Evolutionary conservation across 192 early-diverging fungal genomes (phyloP), one percentile per base, ranked within the genome.

Genomic region (Backusella mclennaniae): DNA sequence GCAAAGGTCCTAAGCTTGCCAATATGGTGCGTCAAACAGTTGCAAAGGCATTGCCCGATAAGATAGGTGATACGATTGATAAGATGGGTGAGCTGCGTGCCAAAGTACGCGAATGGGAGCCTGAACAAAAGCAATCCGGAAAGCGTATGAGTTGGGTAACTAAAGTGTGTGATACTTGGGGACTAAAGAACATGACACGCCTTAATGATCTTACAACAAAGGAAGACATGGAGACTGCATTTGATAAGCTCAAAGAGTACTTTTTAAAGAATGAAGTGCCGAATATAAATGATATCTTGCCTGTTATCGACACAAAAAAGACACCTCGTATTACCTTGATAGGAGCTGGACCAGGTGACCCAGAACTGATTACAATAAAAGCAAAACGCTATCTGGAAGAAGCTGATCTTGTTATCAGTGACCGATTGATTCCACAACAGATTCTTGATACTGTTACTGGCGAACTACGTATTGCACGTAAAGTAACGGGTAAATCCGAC

Each of bases 371-470:
- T 67, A 96, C 96, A 1, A 80, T 89, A 53, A 89, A 88, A 36
- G 95, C 96, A 7, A 84, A 84, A 4, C 46, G 80, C 17, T 84
- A 85, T 31, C 75, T 98, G 29, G 78, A 81, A 21, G 81, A 82
- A n/a, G 95, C 95, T 4, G 95, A 97, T 73, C 82, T 95, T n/a
- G 90, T 97, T 14, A 86, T 98, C 1, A 88, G 92, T 23, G 97
- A 98, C 83, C 88, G 90, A 68, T 82, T 95, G 56, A 89, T 96
- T 38, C 91, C 93, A 29, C 66, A 84, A 52, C 80, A 89, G 8
- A 84, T 90, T 17, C 76, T 92, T 23, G 84, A 80, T 26, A 53
- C 86, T 15, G 80, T 82, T 44, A 78, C 77, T 36, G 88, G 89
- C 72, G 90, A 92, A 75, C 77, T 90, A 12, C 87, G 87, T 19